Percentiles rank a stretch among this genome's conserved stretches.
phyloP scores from a whole-genome alignment of 495 filamentous ascomycete species.

The Daldinia bambusicola region DNA sequence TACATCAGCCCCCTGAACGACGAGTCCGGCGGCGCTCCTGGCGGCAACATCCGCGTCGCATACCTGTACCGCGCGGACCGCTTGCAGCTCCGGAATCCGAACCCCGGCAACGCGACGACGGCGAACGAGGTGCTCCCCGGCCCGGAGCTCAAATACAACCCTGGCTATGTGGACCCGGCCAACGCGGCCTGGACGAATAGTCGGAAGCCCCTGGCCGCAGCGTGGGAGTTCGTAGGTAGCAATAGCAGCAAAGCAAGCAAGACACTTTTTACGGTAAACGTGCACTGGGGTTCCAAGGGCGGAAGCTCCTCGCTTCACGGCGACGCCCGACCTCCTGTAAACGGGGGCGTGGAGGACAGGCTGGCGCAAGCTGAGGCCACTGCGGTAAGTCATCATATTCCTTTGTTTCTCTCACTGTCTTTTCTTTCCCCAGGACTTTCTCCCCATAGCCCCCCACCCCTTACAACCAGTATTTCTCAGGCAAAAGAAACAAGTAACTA shows the following conservation, averaged over 20 bases:
- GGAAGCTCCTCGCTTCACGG: slow-evolving; percentile 66
- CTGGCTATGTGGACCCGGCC: slow-evolving; percentile 65
- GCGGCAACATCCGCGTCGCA: slow-evolving; percentile 72
- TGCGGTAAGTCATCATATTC: slow-evolving; percentile 50
- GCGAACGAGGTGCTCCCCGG: slow-evolving; percentile 61
- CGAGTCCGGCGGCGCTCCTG: slow-evolving; percentile 66
- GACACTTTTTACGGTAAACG: slow-evolving; percentile 69
- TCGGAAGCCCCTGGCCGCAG: slow-evolving; percentile 68
- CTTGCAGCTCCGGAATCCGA: slow-evolving; percentile 60
- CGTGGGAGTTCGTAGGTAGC: slow-evolving; percentile 61
- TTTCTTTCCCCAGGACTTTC: too few relatives aligned
- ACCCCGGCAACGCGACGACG: slow-evolving; percentile 55
- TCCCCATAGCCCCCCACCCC: too few relatives aligned
- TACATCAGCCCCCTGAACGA: slow-evolving; percentile 61
- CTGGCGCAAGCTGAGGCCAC: slow-evolving; percentile 60
- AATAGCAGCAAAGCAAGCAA: slow-evolving; percentile 37
- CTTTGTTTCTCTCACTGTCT: too few relatives aligned
- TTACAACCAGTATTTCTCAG: too few relatives aligned
- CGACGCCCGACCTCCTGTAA: slow-evolving; percentile 68
- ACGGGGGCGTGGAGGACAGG: slow-evolving; percentile 63
- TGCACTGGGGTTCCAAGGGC: slow-evolving; percentile 67
- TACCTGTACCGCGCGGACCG: slow-evolving; percentile 67
- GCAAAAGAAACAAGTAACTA: background rate
- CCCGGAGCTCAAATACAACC: slow-evolving; percentile 65
- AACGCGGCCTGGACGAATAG: slow-evolving; percentile 63